phyloP scores from a whole-genome alignment of 805 yeast genomes.

The Kazachstania taianensis region DNA sequence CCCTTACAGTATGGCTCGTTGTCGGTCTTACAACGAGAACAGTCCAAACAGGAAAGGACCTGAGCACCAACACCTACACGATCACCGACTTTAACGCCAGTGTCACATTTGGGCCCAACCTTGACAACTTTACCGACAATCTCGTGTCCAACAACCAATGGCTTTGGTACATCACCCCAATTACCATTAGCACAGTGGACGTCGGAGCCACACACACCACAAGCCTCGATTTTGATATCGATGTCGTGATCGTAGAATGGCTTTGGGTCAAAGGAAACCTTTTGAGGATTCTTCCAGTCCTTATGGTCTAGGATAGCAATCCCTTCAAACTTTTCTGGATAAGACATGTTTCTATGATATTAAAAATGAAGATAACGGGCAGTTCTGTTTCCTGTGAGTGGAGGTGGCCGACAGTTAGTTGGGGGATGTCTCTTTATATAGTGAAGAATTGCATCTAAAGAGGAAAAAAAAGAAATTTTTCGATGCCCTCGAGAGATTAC shows the following conservation, averaged over 20 bases:
- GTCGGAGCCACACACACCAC: too few species aligned
- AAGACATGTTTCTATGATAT: conserved; percentile 1
- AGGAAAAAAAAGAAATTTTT: too few species aligned
- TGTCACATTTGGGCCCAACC: conserved; percentile 45
- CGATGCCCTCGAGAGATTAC: too few species aligned
- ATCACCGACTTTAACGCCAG: conserved; percentile 49
- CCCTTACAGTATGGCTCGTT: conserved; percentile 50
- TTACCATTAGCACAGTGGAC: conserved; percentile 16
- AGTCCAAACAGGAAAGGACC: conserved; percentile 56
- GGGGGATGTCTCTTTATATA: too few species aligned
- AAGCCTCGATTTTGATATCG: conserved; percentile 48
- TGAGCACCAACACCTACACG: too few species aligned
- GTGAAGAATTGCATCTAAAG: too few species aligned
- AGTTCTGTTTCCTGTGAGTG: too few species aligned
- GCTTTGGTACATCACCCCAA: conserved; percentile 13
- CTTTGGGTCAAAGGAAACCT: conserved; percentile 41
- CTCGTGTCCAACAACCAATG: conserved; percentile 56
- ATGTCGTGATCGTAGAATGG: conserved; percentile 36
- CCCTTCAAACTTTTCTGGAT: conserved; percentile 44
- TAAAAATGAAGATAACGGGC: too few species aligned
- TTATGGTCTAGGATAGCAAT: conserved; percentile 41
- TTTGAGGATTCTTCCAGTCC: conserved; percentile 48
- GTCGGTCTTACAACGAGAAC: conserved; percentile 45
- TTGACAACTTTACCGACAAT: conserved; percentile 50
- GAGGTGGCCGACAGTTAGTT: too few species aligned